Conservation (phyloP, 441 rosid genomes). For the Populus hybrid region DNA sequence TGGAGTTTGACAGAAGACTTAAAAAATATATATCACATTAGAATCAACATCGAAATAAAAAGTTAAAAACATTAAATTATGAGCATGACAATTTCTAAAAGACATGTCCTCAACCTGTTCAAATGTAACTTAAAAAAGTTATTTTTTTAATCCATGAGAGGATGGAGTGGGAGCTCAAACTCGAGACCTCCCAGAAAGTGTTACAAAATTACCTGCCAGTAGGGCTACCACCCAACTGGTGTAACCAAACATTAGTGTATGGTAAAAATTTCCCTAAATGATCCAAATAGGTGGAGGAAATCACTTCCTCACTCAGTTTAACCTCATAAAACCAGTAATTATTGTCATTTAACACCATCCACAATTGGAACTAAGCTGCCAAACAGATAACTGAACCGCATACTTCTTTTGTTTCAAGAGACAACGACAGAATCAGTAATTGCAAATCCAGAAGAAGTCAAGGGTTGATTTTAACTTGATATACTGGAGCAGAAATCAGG, state of each 20-base stretch:
- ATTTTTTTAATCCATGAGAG: neutral
- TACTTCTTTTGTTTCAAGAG: neutral
- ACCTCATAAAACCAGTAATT: neutral
- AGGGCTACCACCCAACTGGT: neutral
- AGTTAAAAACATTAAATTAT: neutral
- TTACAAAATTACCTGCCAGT: neutral
- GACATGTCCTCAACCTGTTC: neutral
- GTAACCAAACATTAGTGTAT: neutral
- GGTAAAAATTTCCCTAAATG: neutral
- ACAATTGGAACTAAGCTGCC: neutral
- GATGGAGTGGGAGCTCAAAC: neutral
- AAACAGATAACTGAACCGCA: neutral
- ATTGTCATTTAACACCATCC: too few relatives aligned
- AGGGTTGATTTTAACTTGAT: neutral
- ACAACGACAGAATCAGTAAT: neutral
- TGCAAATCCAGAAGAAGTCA: conserved; percentile 5
- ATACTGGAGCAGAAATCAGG: neutral
- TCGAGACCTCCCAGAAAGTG: neutral
- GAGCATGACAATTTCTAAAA: neutral
- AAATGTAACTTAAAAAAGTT: neutral
- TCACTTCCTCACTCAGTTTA: neutral
- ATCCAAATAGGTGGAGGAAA: neutral
- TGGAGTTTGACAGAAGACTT: neutral
- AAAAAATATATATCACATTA: neutral
- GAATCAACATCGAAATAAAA: neutral